Conservation (phyloP, 116 monocot genomes). For the Papilionanthe hybrid region DNA sequence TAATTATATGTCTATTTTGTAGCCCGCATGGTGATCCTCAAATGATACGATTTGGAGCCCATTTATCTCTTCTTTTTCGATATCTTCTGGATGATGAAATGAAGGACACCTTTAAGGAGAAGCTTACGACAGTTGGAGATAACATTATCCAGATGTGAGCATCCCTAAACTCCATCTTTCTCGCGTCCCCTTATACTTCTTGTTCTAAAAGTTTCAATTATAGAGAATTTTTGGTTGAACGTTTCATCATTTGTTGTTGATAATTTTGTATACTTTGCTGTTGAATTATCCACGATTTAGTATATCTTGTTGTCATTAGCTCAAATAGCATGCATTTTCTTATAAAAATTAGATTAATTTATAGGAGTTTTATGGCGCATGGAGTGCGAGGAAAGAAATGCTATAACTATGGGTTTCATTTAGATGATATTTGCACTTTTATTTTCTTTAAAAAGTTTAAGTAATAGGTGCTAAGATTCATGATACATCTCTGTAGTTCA, state of each 20-base stretch:
- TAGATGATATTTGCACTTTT: too few relatives aligned
- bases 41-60: conserved; percentile 91
- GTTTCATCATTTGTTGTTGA: not conserved
- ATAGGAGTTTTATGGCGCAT: too few relatives aligned
- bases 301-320: too few relatives aligned
- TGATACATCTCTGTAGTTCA: too few relatives aligned
- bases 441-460: too few relatives aligned
- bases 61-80: conserved; percentile 88
- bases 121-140: conserved; percentile 82
- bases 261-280: not conserved
- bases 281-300: too few relatives aligned
- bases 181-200: not conserved
- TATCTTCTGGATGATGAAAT: conserved; percentile 81
- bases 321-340: too few relatives aligned
- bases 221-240: not conserved
- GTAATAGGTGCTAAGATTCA: too few relatives aligned
- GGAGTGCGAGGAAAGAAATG: too few relatives aligned
- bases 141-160: conserved; percentile 75
- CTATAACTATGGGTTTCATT: too few relatives aligned
- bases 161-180: not conserved
- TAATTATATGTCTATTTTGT: conserved; percentile 17
- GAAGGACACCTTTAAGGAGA: conserved; percentile 77
- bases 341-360: too few relatives aligned
- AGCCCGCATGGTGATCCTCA: conserved; percentile 92
- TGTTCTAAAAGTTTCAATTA: not conserved